Base-by-base conservation (phyloP, 2,329 filamentous ascomycete genomes). In the Claviceps sp. region DNA sequence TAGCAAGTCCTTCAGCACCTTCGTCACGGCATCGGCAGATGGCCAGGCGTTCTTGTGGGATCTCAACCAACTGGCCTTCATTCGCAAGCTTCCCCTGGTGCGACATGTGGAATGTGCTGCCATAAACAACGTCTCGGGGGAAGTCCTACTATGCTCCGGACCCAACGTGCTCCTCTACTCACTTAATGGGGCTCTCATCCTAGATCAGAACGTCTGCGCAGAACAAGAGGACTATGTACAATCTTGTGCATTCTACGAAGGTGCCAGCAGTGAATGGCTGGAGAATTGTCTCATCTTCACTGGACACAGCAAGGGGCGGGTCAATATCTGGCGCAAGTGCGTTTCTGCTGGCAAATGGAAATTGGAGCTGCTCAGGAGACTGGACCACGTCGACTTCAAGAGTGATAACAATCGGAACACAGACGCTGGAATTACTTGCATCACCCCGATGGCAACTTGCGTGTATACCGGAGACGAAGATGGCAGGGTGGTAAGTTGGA, bases 391-490 rank as follows among this genome's bases (percentile, higher is more conserved):
- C 41, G 88, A 95, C 62, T 63, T 63, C 49, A 79, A 76, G 58
- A 81, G 79, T 48, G 83, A 75, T 71, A 78, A 63, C 68, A 81
- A 62, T 59, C 70, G 65, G 5, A 81, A 80, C 56, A 72, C 73
- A 0, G 76, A 79, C 46, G 83, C 85, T 2, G 83, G 84, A 0
- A 90, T 97, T 55, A 95, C 87, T 40, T 94, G 87, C 63, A 86
- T 98, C 50, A 75, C 87, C 52, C 86, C 91, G 2, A 86, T 90
- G 77, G 81, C 87, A 50, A 83, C 85, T 56, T 78, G 84, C 55
- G 82, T 97, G 9, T 97, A 96, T 67, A 95, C 90, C 0, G 93
- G 91, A 3, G 93, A 97, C 70, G 93, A 97, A 57, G 85, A 89
- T 57, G 93, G 93, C 34, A 78, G 84, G 73, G 91, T 98, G 68